Conservation (phyloP, 2,329 filamentous ascomycete genomes). For the Diaporthe nobilis region DNA sequence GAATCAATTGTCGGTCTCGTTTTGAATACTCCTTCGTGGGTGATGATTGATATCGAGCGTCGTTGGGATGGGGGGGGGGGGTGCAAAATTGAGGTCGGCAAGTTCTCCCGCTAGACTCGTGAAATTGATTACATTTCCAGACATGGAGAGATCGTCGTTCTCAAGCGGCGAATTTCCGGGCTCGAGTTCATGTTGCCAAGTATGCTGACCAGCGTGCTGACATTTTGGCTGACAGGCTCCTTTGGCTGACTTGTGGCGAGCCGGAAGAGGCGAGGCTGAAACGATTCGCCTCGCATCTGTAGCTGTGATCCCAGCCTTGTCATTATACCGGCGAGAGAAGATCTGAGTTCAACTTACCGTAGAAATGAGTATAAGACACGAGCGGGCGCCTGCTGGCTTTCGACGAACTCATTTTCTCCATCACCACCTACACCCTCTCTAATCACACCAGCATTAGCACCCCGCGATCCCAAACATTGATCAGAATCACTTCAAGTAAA, state of each 20-base stretch:
- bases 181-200: background rate
- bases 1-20: no score
- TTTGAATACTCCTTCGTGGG: no score
- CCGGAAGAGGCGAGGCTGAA: slow-evolving; percentile 8
- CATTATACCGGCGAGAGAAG: fast-evolving
- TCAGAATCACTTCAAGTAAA: background rate
- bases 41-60: background rate
- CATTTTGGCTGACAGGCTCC: slow-evolving; percentile 9
- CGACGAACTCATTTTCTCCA: background rate
- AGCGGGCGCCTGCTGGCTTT: background rate
- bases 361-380: background rate
- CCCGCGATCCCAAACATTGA: background rate
- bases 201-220: background rate
- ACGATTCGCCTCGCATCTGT: background rate
- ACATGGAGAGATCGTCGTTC: no score
- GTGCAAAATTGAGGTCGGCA: no score
- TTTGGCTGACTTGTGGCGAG: slow-evolving; percentile 9
- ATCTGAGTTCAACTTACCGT: fast-evolving
- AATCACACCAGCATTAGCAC: background rate
- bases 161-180: background rate
- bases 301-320: background rate
- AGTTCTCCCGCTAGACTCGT: background rate
- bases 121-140: background rate
- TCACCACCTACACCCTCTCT: background rate
- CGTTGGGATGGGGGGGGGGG: background rate